Base-by-base conservation (phyloP, 805 yeast genomes). In the Kodamaea leandrae region DNA sequence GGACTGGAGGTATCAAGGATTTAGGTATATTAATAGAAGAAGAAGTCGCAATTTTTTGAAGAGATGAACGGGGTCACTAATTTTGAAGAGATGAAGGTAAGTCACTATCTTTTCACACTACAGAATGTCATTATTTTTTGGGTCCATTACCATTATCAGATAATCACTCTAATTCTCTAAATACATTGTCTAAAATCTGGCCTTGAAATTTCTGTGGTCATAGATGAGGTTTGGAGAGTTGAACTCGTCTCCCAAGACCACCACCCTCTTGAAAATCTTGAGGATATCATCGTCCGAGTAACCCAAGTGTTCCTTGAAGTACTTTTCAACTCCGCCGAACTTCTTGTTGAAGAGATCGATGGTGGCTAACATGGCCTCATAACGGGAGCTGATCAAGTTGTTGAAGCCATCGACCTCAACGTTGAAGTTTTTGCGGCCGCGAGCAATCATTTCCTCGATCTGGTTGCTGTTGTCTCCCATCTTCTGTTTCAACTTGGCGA, bases 351-450 rank as follows among this genome's bases (percentile, higher is more conserved):
- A 63, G 51, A 66, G 49, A n/a, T 71, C 78, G 30, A 85, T 69
- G 1, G 87, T 72, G 1, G 77, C 72, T 46, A 78, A 62, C 89
- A 86, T 82, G 2, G 86, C 78, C 50, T 83, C 90, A 52, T 80
- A 78, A 37, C 78, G 71, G 3, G 86, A 76, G 45, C 83, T 74
- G 41, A 83, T 61, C 54, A 86, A 61, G 53, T 80, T 82, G 14
- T 66, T 61, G 52, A 82, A 74, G 43, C 86, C 86, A 30, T 79
- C 74, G 15, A 61, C 61, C 42, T 66, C 75, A 25, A 73, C 40
- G 2, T 58, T 43, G 72, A 77, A 74, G 37, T 58, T 52, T 32
- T 53, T 45, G 43, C 78, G 61, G 2, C 77, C 77, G 36, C 58
- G 55, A 10, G 57, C 40, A 12, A 68, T 58, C 32, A 46, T 25